These are phyloP conservation scores for Podospora comata DNA, from an alignment of 495 filamentous ascomycete genomes.

Conservation along the genomic window DNA sequence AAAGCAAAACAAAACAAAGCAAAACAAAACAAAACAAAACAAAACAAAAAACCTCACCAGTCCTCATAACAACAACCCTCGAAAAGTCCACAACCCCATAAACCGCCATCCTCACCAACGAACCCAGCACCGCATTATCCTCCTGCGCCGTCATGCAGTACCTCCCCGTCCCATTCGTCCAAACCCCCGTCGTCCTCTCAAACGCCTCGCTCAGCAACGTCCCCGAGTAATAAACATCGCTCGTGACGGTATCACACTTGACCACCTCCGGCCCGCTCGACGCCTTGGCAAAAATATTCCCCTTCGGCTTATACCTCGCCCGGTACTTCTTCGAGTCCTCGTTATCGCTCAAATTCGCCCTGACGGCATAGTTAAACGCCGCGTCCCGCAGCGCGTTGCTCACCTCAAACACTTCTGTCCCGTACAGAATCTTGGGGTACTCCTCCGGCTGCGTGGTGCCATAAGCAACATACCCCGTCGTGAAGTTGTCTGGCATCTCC, in stretches of 20 bases:
- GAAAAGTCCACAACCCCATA: constrained; percentile 60
- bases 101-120: constrained; percentile 57
- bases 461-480: constrained; percentile 64
- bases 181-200: constrained; percentile 59
- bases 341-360: constrained; percentile 56
- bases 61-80: constrained; percentile 70
- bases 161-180: constrained; percentile 64
- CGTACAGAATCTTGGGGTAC: constrained; percentile 65
- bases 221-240: constrained; percentile 71
- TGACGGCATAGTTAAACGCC: constrained; percentile 54
- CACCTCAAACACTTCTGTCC: constrained; percentile 75
- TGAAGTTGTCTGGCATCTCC: constrained; percentile 62
- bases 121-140: constrained; percentile 70
- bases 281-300: constrained; percentile 49
- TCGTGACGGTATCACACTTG: constrained; percentile 66
- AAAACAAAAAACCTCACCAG: constrained; percentile 30
- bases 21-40: too few species aligned
- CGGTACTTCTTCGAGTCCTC: constrained; percentile 55
- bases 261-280: constrained; percentile 54
- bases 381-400: constrained; percentile 58
- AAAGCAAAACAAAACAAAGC: too few species aligned
- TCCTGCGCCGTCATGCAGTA: constrained; percentile 75
- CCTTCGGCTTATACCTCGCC: constrained; percentile 47
- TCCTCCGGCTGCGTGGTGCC: constrained; percentile 52
- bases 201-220: constrained; percentile 59